phyloP scores from a whole-genome alignment of 768 basidiomycete species.

The Pulveroboletus sp. region DNA sequence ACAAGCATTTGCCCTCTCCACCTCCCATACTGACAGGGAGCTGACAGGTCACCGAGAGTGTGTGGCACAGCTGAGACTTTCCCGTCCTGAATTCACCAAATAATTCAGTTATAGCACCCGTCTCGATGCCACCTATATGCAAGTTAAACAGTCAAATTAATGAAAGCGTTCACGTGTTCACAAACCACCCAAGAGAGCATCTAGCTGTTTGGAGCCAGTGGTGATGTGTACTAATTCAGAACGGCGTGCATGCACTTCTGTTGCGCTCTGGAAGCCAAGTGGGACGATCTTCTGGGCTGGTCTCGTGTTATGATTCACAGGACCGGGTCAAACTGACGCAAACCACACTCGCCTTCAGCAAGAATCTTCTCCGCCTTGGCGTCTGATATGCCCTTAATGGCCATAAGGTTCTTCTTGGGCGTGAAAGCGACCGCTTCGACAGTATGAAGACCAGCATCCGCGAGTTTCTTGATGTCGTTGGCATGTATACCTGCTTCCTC shows the following conservation, averaged over 20 bases:
- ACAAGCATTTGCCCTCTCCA: conserved; percentile 96
- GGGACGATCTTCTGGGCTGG: conserved; percentile 94
- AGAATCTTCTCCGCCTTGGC: conserved; percentile 97
- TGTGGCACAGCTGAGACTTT: conserved; percentile 97
- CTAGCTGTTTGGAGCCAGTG: conserved; percentile 93
- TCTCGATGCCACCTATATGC: conserved; percentile 84
- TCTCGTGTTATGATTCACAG: conserved; percentile 7
- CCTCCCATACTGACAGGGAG: conserved; percentile 97
- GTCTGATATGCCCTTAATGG: conserved; percentile 96
- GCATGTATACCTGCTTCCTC: conserved; percentile 86
- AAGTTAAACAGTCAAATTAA: conserved; percentile 10
- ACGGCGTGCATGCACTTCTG: conserved; percentile 91
- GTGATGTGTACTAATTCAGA: conserved; percentile 96
- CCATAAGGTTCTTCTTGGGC: conserved; percentile 85
- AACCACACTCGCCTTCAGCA: conserved; percentile 61
- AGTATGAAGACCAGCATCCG: conserved; percentile 88
- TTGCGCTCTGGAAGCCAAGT: conserved; percentile 96
- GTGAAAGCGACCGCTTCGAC: conserved; percentile 96
- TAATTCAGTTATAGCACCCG: conserved; percentile 95
- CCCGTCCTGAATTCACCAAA: conserved; percentile 99
- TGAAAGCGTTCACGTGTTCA: conserved; percentile 4
- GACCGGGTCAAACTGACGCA: not conserved
- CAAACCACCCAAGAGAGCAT: conserved; percentile 88
- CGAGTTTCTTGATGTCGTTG: conserved; percentile 92
- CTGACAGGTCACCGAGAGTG: conserved; percentile 96